These are phyloP conservation scores for Lentinus brumalis DNA, from an alignment of 768 basidiomycete genomes.

Conservation along the genomic window DNA sequence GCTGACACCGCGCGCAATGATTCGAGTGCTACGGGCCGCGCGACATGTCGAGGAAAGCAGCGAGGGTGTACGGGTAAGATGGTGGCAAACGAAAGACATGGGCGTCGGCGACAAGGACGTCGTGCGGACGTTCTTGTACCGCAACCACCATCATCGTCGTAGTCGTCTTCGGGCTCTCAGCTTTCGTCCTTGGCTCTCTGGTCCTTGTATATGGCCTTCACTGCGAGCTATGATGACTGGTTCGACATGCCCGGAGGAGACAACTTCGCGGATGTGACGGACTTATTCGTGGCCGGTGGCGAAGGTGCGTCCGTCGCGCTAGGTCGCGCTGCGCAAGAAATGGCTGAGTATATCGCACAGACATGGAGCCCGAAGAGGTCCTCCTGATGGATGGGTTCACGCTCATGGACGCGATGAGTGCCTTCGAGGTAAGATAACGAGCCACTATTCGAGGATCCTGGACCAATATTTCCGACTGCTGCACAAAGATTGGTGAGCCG, in stretches of 20 bases:
- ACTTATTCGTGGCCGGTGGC: constrained; percentile 59
- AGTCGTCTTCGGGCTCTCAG: not conserved
- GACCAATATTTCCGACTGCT: not conserved
- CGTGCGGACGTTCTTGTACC: not conserved
- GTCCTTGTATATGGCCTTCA: not conserved
- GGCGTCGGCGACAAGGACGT: not conserved
- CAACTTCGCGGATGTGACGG: constrained; percentile 64
- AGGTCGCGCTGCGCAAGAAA: too few species aligned
- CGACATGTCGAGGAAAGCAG: not conserved
- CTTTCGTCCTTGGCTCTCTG: not conserved
- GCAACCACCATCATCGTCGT: constrained; percentile 4
- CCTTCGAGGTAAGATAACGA: constrained; percentile 66
- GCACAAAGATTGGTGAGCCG: constrained; percentile 79
- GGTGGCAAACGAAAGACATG: constrained; percentile 20
- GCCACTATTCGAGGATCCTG: constrained; percentile 14
- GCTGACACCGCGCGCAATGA: not conserved
- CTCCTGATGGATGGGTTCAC: constrained; percentile 70
- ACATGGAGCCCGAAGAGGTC: constrained; percentile 64
- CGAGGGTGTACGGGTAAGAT: constrained; percentile 5
- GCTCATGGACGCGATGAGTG: constrained; percentile 91
- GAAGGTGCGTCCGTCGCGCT: constrained; percentile 46
- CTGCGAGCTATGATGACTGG: constrained; percentile 17
- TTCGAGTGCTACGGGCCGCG: not conserved
- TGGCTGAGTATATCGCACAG: constrained; percentile 32
- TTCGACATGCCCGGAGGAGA: constrained; percentile 56